Base-by-base conservation (phyloP, 495 filamentous ascomycete species). In the Penicillium desertorum region DNA sequence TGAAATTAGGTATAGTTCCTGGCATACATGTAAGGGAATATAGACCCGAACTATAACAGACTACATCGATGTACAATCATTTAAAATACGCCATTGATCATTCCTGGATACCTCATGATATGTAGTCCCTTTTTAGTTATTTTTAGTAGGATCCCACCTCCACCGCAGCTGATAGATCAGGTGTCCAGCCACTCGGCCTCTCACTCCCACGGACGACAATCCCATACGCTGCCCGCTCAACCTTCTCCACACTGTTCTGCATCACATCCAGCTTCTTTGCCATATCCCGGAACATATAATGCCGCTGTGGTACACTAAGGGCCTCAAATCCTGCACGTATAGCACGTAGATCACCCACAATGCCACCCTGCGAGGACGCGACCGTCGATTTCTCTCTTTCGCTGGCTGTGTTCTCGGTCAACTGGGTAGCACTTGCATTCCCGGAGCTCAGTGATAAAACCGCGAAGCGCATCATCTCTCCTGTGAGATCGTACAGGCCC, bases 401-500 rank as follows among this genome's bases (percentile, higher is more conserved):
- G n/a, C 29, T 69, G 68, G 37, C 56, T 44, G n/a, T 68, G 54
- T 50, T 61, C 60, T 48, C 62, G 7, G 16, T 37, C 58, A 30
- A 68, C 62, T 56, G 46, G 11, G 39, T 51, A n/a, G 55, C 43
- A 41, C 56, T 46, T 22, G 50, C 56, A 17, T 69, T 69, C 6
- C 72, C 63, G 8, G 76, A 76, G 50, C 66, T 67, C 49, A 79
- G 57, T 4, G 83, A 81, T 16, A 89, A 90, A 32, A 96, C 93
- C 0, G 90, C 91, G 71, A 96, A 97, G 29, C 91, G 81, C 94
- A 98, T 98, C 75, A 98, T 80, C 72, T 98, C 94, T 10, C 94
- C 94, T 0, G 88, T 88, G 47, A 97, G 78, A 71, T 98, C 94
- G 62, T 96, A 96, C 8, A 98, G 74, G 5, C 95, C 94, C 58